These are phyloP conservation scores for Termitomyces sp. DNA, from an alignment of 768 basidiomycete species.

Conservation along the genomic window DNA sequence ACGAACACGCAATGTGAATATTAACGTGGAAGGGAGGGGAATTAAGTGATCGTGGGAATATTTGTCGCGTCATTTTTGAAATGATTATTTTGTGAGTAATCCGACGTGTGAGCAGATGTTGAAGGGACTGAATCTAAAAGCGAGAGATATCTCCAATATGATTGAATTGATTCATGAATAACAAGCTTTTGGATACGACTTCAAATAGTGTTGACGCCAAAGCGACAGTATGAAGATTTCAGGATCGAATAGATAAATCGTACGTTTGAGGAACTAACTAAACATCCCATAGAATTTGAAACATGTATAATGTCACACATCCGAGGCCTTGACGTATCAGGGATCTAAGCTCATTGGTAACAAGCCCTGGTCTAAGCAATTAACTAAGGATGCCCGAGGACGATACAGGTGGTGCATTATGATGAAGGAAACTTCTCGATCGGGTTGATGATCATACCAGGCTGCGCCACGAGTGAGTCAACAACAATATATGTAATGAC, in stretches of 20 bases:
- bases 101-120: too few relatives aligned
- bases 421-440: constrained; percentile 9
- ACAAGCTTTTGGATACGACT: not conserved
- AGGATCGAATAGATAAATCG: not conserved
- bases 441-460: constrained; percentile 12
- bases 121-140: too few relatives aligned
- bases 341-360: not conserved
- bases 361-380: not conserved
- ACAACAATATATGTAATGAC: not conserved
- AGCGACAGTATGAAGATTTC: not conserved
- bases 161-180: not conserved
- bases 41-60: constrained; percentile 14
- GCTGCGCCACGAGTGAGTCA: not conserved
- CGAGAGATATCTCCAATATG: not conserved
- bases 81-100: not conserved
- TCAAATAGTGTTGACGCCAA: not conserved
- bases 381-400: not conserved
- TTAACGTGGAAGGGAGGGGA: constrained; percentile 10
- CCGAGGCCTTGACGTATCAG: not conserved
- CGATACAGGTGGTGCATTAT: not conserved
- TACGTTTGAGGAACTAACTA: not conserved
- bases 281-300: too few relatives aligned
- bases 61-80: constrained; percentile 3
- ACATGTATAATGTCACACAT: not conserved
- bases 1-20: constrained; percentile 8